A percentile compares a stretch with the other conserved stretches of the same genome.
Conservation (phyloP, 352 stramenopile genomes). For the Pythium periplocum region DNA sequence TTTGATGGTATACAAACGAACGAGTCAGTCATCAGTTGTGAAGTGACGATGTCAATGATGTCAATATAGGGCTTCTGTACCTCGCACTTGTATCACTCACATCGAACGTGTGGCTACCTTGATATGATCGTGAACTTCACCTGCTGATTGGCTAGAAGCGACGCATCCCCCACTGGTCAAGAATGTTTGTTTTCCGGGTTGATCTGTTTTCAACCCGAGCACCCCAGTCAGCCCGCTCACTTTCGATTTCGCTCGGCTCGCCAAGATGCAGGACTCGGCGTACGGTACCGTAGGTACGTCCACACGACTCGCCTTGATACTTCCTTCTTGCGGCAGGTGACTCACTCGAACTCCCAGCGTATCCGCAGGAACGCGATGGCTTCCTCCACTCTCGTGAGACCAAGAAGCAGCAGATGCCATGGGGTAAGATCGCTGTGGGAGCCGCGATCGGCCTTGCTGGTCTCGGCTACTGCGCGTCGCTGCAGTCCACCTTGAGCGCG, state of each 20-base stretch:
- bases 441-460: conserved; percentile 24
- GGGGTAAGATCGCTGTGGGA: conserved; percentile 29
- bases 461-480: conserved; percentile 26
- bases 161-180: too few species aligned
- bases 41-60: too few species aligned
- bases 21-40: too few species aligned
- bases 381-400: conserved; percentile 1
- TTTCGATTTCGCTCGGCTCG: conserved; percentile 6
- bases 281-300: conserved; percentile 9
- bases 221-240: too few species aligned
- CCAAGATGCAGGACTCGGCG: conserved; percentile 48
- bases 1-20: too few species aligned
- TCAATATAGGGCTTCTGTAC: too few species aligned
- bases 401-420: conserved; percentile 7
- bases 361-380: conserved; percentile 2
- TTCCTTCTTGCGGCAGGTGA: background rate
- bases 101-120: too few species aligned
- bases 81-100: too few species aligned
- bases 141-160: too few species aligned
- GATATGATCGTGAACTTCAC: too few species aligned
- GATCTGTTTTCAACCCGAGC: too few species aligned
- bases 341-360: conserved; percentile 2
- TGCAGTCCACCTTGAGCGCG: conserved; percentile 32
- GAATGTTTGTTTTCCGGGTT: too few species aligned
- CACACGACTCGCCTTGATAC: background rate